These are phyloP conservation scores for Gaeumannomyces sp. DNA, from an alignment of 2,329 filamentous ascomycete genomes.

Conservation along the genomic window DNA sequence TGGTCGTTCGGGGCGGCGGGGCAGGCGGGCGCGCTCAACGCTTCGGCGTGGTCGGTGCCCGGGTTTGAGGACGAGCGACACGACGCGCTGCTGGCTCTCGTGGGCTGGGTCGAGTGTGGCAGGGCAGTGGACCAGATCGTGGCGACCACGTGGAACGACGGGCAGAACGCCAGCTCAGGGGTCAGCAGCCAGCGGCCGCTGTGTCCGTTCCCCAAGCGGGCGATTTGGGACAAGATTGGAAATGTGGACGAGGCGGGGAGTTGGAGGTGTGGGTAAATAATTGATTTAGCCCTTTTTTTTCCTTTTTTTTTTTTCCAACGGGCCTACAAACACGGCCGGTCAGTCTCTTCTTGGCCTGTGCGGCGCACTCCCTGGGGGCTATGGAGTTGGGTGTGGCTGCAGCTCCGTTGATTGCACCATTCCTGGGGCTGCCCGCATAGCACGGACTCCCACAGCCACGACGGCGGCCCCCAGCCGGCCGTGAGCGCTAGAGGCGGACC, in stretches of 20 bases:
- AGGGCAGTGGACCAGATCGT: conserved; percentile 7
- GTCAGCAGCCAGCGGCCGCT: conserved; percentile 8
- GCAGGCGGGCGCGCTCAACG: conserved; percentile 37
- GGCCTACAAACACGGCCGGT: not conserved
- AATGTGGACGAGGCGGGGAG: conserved; percentile 2
- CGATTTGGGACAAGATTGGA: conserved; percentile 5
- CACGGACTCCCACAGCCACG: not conserved
- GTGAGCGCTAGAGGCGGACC: not conserved
- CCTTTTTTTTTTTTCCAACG: not conserved
- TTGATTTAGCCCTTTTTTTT: not conserved
- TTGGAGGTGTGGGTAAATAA: conserved; percentile 2
- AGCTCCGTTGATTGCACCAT: too few species aligned
- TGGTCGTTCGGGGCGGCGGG: conserved; percentile 28
- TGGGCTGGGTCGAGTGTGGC: conserved; percentile 7
- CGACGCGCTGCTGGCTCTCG: conserved; percentile 9
- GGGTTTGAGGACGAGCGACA: conserved; percentile 7
- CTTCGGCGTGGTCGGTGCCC: conserved; percentile 22
- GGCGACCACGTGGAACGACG: conserved; percentile 9
- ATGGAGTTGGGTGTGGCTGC: too few species aligned
- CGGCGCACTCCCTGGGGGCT: not conserved
- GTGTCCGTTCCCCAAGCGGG: conserved; percentile 2
- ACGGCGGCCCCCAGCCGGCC: not conserved
- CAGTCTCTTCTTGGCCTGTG: not conserved
- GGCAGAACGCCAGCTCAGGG: not conserved
- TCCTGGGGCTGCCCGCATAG: not conserved